Evolutionary conservation across 2,329 filamentous ascomycete species (phyloP), one percentile per base, ranked within the genome.

Genomic region (Phyllosticta citriasiana): DNA sequence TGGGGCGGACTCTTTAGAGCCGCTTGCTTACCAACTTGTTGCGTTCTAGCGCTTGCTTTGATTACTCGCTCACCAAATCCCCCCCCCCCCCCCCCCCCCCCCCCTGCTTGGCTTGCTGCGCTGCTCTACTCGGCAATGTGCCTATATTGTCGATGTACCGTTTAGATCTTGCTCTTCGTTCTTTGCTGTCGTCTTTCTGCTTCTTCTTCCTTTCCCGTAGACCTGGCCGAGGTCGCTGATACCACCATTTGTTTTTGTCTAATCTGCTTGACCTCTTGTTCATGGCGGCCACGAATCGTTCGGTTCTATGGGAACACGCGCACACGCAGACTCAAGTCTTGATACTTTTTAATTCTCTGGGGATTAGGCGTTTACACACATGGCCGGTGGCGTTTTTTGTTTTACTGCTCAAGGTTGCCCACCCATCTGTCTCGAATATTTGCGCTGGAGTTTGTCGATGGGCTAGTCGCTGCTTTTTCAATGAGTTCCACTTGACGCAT

Each of bases 151-250:
- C 27, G 27, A 7, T 6, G 26, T 27, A 30, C 4, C 27, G 27
- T 30, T 30, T 30, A 30, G 27, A 30, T 30, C 4, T 30, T 30
- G 27, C 27, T 30, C 19, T 30, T 30, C 6, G 27, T 7, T 30
- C 27, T 30, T 8, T 30, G 19, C 19, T 22, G 19, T 22, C 19
- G 19, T 22, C 19, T 30, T 8, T 30, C 27, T 30, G 27, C 27
- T 8, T 30, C 27, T 8, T 30, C 27, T 30, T 30, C 27, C 24
- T 50, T 24, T 52, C 19, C 53, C 52, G 35, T 55, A 60, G 58
- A 60, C 58, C 51, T 60, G 58, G 55, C 58, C 58, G 33, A 35
- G 53, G 58, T 50, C 53, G 58, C 40, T 27, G 58, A 60, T 60
- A 60, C 58, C 58, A 60, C 35, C 51, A 40, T 40, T 40, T 40